phyloP scores from a whole-genome alignment of 2,329 filamentous ascomycete genomes.

The Fusarium protoensiforme region DNA sequence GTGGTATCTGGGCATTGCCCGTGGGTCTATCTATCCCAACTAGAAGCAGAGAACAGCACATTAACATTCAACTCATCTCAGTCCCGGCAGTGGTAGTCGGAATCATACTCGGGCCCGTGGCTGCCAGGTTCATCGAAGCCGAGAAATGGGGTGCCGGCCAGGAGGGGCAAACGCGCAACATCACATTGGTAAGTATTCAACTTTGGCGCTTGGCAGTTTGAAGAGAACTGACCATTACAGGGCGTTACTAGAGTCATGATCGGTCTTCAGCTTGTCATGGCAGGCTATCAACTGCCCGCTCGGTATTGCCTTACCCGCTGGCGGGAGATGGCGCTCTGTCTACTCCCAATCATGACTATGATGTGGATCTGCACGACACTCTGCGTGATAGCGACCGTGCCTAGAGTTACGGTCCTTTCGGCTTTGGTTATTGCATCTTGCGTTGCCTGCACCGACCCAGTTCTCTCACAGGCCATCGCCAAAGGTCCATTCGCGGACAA shows the following conservation, averaged over 20 bases:
- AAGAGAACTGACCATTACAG: slow-evolving; percentile 22
- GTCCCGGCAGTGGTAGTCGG: slow-evolving; percentile 67
- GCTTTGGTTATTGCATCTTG: slow-evolving; percentile 69
- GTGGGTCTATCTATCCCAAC: slow-evolving; percentile 56
- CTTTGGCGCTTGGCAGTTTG: neutral
- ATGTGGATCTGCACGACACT: slow-evolving; percentile 70
- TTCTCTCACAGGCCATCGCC: slow-evolving; percentile 38
- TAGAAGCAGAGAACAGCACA: neutral
- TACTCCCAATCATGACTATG: slow-evolving; percentile 70
- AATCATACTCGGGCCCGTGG: slow-evolving; percentile 63
- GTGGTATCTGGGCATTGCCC: slow-evolving; percentile 66
- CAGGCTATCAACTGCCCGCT: slow-evolving; percentile 69
- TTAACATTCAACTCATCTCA: slow-evolving; percentile 39
- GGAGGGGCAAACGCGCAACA: slow-evolving; percentile 48
- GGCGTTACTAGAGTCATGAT: slow-evolving; percentile 69
- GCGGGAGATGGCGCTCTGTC: slow-evolving; percentile 64
- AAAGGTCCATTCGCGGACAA: slow-evolving; percentile 62
- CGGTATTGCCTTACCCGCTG: slow-evolving; percentile 61
- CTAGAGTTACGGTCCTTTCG: slow-evolving; percentile 64
- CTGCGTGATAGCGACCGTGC: slow-evolving; percentile 65
- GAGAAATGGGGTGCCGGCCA: slow-evolving; percentile 39
- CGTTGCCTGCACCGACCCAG: slow-evolving; percentile 65
- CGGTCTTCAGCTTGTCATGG: slow-evolving; percentile 70
- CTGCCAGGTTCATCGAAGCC: slow-evolving; percentile 63
- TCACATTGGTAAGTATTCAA: slow-evolving; percentile 50